These are phyloP conservation scores for Exophiala spinifera DNA, from an alignment of 2,329 filamentous ascomycete genomes.

Conservation along the genomic window DNA sequence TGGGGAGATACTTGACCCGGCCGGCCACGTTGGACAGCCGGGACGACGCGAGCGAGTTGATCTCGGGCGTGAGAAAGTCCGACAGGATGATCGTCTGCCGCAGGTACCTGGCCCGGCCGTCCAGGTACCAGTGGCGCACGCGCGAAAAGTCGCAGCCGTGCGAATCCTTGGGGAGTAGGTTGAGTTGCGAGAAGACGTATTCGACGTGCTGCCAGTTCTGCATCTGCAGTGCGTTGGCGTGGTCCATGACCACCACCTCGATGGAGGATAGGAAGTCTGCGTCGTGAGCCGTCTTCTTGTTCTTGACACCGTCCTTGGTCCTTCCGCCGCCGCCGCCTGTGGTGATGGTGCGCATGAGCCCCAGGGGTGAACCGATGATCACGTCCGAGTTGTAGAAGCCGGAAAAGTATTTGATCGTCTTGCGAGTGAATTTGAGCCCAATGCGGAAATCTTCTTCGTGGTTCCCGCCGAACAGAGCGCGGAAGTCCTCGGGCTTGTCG, in stretches of 20 bases:
- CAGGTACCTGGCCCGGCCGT: slow-evolving; percentile 73
- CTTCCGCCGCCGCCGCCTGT: slow-evolving; percentile 43
- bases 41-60: slow-evolving; percentile 72
- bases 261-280: slow-evolving; percentile 88
- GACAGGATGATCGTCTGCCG: slow-evolving; percentile 82
- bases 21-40: slow-evolving; percentile 79
- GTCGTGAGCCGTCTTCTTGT: slow-evolving; percentile 64
- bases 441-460: slow-evolving; percentile 96
- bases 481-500: slow-evolving; percentile 81
- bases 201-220: slow-evolving; percentile 98
- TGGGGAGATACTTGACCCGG: slow-evolving; percentile 68
- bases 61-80: slow-evolving; percentile 82
- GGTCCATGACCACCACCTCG: slow-evolving; percentile 84
- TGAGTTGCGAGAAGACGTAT: slow-evolving; percentile 86
- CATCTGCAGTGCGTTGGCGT: slow-evolving; percentile 90
- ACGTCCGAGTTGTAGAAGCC: slow-evolving; percentile 97
- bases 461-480: slow-evolving; percentile 86
- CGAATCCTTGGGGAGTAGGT: slow-evolving; percentile 81
- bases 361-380: slow-evolving; percentile 84
- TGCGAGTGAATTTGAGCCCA: slow-evolving; percentile 94
- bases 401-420: slow-evolving; percentile 90
- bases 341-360: slow-evolving; percentile 85
- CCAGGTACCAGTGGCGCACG: slow-evolving; percentile 88
- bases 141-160: slow-evolving; percentile 93
- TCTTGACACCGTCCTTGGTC: slow-evolving; percentile 1